phyloP scores from a whole-genome alignment of 495 filamentous ascomycete species.

The Aspergillus campestris region DNA sequence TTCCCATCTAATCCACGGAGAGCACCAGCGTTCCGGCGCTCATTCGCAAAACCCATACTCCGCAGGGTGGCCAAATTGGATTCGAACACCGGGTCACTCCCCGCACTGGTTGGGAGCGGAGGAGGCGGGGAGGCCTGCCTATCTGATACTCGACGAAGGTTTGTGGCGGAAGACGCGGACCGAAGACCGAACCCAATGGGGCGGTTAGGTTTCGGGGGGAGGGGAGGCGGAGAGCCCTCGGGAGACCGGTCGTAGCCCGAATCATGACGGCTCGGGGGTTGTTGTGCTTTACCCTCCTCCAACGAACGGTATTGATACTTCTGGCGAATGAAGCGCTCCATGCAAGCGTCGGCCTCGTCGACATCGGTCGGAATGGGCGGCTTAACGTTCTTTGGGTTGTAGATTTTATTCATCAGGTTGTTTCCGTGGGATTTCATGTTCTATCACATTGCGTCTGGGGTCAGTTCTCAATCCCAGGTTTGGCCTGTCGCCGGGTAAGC shows the following conservation, averaged over 20 bases:
- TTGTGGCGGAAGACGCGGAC: slow-evolving; percentile 63
- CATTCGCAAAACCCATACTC: slow-evolving; percentile 90
- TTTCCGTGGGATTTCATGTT: slow-evolving; percentile 92
- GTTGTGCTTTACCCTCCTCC: slow-evolving; percentile 44
- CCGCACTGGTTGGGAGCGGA: slow-evolving; percentile 42
- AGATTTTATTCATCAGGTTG: slow-evolving; percentile 69
- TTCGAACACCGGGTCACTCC: slow-evolving; percentile 50
- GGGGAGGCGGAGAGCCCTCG: slow-evolving; percentile 58
- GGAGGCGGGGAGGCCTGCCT: slow-evolving; percentile 27
- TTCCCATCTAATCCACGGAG: slow-evolving; percentile 75
- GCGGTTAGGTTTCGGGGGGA: slow-evolving; percentile 74
- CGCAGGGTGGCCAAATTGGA: slow-evolving; percentile 66
- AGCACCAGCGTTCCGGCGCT: slow-evolving; percentile 68
- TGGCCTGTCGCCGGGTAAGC: not conserved
- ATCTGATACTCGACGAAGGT: slow-evolving; percentile 33
- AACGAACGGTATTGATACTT: slow-evolving; percentile 72
- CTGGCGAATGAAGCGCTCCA: slow-evolving; percentile 89
- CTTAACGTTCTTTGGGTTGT: slow-evolving; percentile 75
- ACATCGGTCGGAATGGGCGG: slow-evolving; percentile 77
- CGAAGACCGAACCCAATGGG: slow-evolving; percentile 66
- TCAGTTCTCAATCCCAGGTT: slow-evolving; percentile 5
- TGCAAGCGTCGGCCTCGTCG: slow-evolving; percentile 83
- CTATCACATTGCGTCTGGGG: slow-evolving; percentile 37
- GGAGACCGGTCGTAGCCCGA: slow-evolving; percentile 31
- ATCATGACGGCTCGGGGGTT: slow-evolving; percentile 37